Conservation (phyloP, 164 flowering plant species). For the Dillenia suffruticosa region DNA sequence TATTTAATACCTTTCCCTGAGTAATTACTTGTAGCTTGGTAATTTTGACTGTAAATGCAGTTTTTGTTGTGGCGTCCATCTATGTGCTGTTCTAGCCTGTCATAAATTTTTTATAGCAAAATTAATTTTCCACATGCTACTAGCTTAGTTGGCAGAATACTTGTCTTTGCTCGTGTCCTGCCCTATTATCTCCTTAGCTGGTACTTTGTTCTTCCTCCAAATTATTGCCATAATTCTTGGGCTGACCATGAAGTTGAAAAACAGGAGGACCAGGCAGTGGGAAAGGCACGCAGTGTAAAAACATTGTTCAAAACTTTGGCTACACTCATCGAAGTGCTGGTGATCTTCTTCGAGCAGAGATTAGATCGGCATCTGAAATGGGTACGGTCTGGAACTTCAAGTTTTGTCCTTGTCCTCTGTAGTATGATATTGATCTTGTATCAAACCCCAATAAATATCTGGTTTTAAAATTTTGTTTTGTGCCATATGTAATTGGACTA, state of each 20-base stretch:
- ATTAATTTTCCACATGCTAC: not conserved
- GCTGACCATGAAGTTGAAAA: conserved; percentile 3
- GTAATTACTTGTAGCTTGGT: no score
- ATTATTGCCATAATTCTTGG: not conserved
- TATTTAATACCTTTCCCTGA: no score
- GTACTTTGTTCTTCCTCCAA: not conserved
- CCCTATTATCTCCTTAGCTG: not conserved
- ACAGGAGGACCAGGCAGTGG: conserved; percentile 99
- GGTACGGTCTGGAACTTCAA: conserved; percentile 34
- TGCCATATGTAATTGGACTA: no score
- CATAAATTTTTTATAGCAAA: not conserved
- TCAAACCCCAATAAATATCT: no score
- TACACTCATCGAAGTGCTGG: conserved; percentile 98
- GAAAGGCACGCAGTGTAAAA: conserved; percentile 92
- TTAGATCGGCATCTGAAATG: conserved; percentile 94
- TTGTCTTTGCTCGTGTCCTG: not conserved
- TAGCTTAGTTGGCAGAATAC: no score
- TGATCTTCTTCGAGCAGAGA: conserved; percentile 93
- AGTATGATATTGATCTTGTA: no score
- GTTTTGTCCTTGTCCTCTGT: no score
- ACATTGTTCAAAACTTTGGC: conserved; percentile 80
- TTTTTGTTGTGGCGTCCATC: not conserved
- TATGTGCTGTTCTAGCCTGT: not conserved
- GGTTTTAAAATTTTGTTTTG: no score
- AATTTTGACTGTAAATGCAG: no score